These are phyloP conservation scores for Neostapfia colusana DNA, from an alignment of 176 grass and related monocot species.

Conservation along the genomic window DNA sequence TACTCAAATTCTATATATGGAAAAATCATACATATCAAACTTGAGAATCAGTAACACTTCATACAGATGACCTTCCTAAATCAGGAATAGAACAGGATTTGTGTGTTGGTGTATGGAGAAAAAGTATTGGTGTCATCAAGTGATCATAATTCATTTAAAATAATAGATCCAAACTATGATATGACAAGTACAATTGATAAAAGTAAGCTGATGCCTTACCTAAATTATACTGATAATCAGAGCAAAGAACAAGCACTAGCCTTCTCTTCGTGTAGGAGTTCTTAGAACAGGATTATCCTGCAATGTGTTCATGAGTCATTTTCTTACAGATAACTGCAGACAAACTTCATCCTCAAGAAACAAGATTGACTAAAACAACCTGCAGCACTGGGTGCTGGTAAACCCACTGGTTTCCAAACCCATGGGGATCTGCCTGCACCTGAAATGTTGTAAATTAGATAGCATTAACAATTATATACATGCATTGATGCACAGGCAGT, in stretches of 20 bases:
- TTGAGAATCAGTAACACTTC: constrained; percentile 15
- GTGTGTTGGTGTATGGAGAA: neutral
- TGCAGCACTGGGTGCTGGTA: constrained; percentile 78
- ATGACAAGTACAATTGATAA: constrained; percentile 11
- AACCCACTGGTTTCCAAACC: constrained; percentile 80
- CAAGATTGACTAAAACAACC: constrained; percentile 43
- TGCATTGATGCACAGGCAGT: constrained; percentile 15
- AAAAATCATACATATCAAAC: constrained; percentile 19
- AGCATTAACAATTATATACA: neutral
- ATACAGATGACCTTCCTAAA: neutral
- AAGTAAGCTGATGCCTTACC: constrained; percentile 37
- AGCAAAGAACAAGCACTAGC: constrained; percentile 46
- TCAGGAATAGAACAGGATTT: constrained; percentile 1
- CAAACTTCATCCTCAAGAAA: neutral
- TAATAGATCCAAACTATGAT: neutral
- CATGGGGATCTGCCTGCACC: constrained; percentile 69
- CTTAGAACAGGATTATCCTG: constrained; percentile 67
- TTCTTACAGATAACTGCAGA: constrained; percentile 2
- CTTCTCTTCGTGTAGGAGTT: constrained; percentile 54
- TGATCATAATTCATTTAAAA: constrained; percentile 6
- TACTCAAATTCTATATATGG: constrained; percentile 7
- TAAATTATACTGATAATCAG: constrained; percentile 34
- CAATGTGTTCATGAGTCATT: constrained; percentile 33
- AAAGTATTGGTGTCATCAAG: neutral
- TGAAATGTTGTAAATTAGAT: constrained; percentile 37